A percentile compares a stretch with the other conserved stretches of the same genome.
phyloP scores from a whole-genome alignment of 306 rosid genomes.

The Fagus sylvatica region DNA sequence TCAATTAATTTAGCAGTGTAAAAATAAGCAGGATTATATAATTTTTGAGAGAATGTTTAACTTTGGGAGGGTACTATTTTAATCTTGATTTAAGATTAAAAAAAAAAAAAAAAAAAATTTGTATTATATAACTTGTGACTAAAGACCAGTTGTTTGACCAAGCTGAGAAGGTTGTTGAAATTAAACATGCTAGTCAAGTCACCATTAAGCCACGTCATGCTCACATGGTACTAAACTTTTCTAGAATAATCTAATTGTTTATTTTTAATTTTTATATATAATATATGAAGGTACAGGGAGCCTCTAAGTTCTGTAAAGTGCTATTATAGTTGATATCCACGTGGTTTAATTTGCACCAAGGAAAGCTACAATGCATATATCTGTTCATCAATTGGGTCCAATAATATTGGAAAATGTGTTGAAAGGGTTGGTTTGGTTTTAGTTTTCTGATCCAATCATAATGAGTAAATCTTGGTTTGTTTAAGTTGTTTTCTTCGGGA shows the following conservation, averaged over 20 bases:
- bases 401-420: background rate
- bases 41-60: no score
- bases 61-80: no score
- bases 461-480: no score
- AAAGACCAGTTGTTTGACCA: background rate
- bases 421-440: no score
- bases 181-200: background rate
- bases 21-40: no score
- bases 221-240: background rate
- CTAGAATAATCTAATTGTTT: background rate
- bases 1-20: no score
- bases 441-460: no score
- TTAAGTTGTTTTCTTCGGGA: no score
- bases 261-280: background rate
- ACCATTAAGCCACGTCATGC: no score
- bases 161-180: background rate
- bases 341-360: background rate
- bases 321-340: background rate
- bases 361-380: background rate
- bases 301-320: no score
- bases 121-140: background rate
- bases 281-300: no score
- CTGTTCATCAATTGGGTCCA: conserved; percentile 10
- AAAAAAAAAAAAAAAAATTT: background rate
- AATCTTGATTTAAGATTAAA: background rate